Conservation (phyloP, 768 basidiomycete species). For the Naganishia friedmannii region DNA sequence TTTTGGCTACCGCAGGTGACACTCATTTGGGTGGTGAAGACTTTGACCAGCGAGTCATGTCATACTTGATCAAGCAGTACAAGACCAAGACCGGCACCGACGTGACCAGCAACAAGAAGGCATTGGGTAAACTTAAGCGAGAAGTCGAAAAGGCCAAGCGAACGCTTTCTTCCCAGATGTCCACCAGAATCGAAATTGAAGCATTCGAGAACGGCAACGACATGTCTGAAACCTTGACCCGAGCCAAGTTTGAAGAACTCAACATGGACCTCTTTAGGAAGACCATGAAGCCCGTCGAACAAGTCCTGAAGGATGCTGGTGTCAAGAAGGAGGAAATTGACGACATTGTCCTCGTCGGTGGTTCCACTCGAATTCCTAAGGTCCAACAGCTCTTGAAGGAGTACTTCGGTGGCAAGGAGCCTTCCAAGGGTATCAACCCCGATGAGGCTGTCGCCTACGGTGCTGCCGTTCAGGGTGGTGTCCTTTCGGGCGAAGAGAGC, state of each 20-base stretch:
- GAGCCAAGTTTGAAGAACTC: conserved; percentile 98
- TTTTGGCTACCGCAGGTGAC: conserved; percentile 97
- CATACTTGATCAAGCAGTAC: conserved; percentile 94
- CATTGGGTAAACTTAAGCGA: conserved; percentile 85
- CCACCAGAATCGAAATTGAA: conserved; percentile 89
- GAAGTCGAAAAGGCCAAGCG: conserved; percentile 94
- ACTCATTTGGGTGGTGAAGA: conserved; percentile 98
- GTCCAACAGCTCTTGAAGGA: conserved; percentile 96
- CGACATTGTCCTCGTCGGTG: conserved; percentile 96
- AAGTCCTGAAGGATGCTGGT: conserved; percentile 94
- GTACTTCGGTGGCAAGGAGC: conserved; percentile 98
- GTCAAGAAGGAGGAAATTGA: conserved; percentile 97
- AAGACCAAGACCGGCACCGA: conserved; percentile 90
- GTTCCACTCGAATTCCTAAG: conserved; percentile 96
- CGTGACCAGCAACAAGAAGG: conserved; percentile 71
- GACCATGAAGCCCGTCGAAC: conserved; percentile 99
- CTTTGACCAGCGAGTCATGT: conserved; percentile 96
- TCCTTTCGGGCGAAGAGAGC: conserved; percentile 89
- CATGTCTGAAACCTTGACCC: conserved; percentile 90
- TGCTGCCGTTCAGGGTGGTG: conserved; percentile 98
- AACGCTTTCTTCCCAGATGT: conserved; percentile 86
- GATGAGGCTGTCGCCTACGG: conserved; percentile 98
- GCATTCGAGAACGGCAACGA: conserved; percentile 94
- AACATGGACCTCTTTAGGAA: conserved; percentile 99
- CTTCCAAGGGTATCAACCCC: conserved; percentile 98